Conservation (phyloP, 2,329 filamentous ascomycete genomes). For the Huntiella omanensis region DNA sequence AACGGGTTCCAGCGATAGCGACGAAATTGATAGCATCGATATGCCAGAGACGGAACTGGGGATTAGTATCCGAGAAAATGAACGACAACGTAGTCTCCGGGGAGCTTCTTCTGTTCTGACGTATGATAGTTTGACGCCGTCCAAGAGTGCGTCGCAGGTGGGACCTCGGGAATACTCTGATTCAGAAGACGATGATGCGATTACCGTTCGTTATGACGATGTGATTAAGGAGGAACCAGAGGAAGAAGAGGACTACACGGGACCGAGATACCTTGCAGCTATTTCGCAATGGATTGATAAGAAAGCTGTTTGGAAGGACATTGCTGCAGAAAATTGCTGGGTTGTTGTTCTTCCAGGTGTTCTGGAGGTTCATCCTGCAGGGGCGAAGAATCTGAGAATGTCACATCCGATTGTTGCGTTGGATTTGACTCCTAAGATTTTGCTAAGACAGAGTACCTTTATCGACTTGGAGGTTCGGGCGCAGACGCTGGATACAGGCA, state of each 20-base stretch:
- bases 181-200: too few relatives aligned
- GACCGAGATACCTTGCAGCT: conserved; percentile 29
- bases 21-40: conserved; percentile 41
- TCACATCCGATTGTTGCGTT: conserved; percentile 43
- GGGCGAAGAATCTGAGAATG: conserved; percentile 19
- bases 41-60: conserved; percentile 39
- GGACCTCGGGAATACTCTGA: conserved; percentile 19
- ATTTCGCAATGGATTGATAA: conserved; percentile 46
- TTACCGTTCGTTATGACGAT: background rate
- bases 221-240: background rate
- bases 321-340: conserved; percentile 31
- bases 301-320: conserved; percentile 39
- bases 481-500: conserved; percentile 53
- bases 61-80: conserved; percentile 32
- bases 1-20: conserved; percentile 27
- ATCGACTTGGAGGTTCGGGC: conserved; percentile 90
- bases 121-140: conserved; percentile 50
- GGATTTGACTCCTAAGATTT: conserved; percentile 78
- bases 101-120: conserved; percentile 23
- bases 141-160: conserved; percentile 64
- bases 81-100: conserved; percentile 13
- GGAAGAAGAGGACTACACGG: conserved; percentile 20
- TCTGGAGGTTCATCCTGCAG: conserved; percentile 33
- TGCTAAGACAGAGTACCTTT: conserved; percentile 74
- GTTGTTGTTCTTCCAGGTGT: conserved; percentile 38